Base-by-base conservation (phyloP, 441 rosid species). In the Syzygium malaccense region DNA sequence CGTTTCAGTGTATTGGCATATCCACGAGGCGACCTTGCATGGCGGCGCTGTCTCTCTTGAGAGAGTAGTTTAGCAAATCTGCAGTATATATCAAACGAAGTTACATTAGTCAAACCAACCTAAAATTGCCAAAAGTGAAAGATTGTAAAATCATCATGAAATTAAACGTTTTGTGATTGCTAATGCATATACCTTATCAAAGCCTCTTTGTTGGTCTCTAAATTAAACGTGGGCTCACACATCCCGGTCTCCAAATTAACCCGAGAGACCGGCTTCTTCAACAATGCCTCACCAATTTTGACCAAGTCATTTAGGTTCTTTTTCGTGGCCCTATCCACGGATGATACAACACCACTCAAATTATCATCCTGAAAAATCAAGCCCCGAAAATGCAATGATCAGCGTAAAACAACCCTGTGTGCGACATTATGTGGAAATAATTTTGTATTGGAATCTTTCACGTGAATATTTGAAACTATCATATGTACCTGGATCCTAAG, bases 41-140 rank as follows among this genome's bases (percentile, higher is more conserved):
- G 88, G 30, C 86, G 68, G 75, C 26, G 68, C 33, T 32, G 66
- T 37, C 86, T 87, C 86, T 87, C 88, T 32, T 26, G 62, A 10
- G 88, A 87, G 51, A 87, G 88, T 19, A 55, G 5, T 55, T 71
- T 87, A 14, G 88, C 88, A n/a, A 68, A 87, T 86, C 85, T 87
- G 19, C 30, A 30, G 32, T 64, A 66, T 66, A 17, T 66, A 66
- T 32, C 41, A 32, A 66, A 18, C 7, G 23, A 53, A 30, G 48
- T 30, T 51, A 49, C 37, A 30, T 8, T 9, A 28, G 28, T 37
- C 28, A 68, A 51, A 51, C 23, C 41, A 88, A 87, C 8, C 33
- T 49, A 3, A 20, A 87, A 64, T 8, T 28, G 41, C n/a, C 14
- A 68, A 32, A 23, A 30, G 55, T 28, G 23, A 41, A 49, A 5